These are phyloP conservation scores for Cicer pinnatifidum DNA, from an alignment of 306 rosid genomes.

Conservation along the genomic window DNA sequence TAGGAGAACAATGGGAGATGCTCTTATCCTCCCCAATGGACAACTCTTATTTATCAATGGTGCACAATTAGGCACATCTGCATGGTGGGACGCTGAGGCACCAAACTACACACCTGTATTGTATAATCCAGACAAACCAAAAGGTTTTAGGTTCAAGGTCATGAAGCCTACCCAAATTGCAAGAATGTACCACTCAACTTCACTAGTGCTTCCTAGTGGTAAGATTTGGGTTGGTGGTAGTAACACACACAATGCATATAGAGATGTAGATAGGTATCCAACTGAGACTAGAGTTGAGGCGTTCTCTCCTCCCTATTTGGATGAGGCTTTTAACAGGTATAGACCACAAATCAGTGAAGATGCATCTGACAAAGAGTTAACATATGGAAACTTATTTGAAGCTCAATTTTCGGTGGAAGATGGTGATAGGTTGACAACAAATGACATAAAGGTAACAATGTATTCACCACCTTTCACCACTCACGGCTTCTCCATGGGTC, in stretches of 20 bases:
- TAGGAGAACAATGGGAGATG: conserved; percentile 74
- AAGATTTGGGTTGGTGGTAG: conserved; percentile 71
- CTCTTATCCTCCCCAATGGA: conserved; percentile 67
- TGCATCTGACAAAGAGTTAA: neutral
- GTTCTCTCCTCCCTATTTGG: conserved; percentile 80
- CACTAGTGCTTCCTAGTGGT: conserved; percentile 66
- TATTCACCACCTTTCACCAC: conserved; percentile 86
- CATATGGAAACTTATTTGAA: conserved; percentile 42
- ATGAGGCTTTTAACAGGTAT: neutral
- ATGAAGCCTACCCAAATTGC: conserved; percentile 52
- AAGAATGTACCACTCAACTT: conserved; percentile 81
- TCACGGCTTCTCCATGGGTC: conserved; percentile 86
- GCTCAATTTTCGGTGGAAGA: conserved; percentile 43
- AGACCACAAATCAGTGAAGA: conserved; percentile 49
- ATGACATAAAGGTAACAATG: conserved; percentile 63
- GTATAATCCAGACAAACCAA: conserved; percentile 52
- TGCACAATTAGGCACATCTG: conserved; percentile 67
- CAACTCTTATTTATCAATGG: conserved; percentile 74
- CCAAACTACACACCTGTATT: conserved; percentile 67
- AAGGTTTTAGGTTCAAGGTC: conserved; percentile 49
- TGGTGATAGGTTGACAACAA: neutral
- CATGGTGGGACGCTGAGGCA: conserved; percentile 69
- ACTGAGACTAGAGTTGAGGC: conserved; percentile 79
- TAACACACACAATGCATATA: conserved; percentile 66
- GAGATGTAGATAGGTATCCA: conserved; percentile 50